Base-by-base conservation (phyloP, 202 grass and related monocot species). In the Hordeum pubiflorum region DNA sequence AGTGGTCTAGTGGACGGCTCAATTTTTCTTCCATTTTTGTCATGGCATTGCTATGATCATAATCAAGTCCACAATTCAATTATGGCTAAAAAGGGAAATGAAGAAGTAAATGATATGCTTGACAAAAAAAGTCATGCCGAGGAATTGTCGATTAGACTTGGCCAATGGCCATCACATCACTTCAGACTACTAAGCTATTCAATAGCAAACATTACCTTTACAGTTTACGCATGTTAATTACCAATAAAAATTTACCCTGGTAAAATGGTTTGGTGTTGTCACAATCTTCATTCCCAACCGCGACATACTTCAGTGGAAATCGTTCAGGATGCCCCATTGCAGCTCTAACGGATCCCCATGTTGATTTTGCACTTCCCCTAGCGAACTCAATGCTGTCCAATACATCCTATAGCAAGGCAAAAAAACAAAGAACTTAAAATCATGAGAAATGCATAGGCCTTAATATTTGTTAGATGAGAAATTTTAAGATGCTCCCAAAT, bases 261-360 rank as follows among this genome's bases (percentile, higher is more conserved):
- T 96, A 96, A 73, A 80, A 71, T 55, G 50, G 50, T 32, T 69
- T 66, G 23, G 46, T 52, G 46, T 92, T 85, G 6, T 26, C 44
- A n/a, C 93, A 93, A 18, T 97, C 91, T 87, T 97, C 93, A 65
- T 97, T 97, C 10, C 93, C 89, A 70, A 97, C 83, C 2, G 91
- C 86, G 48, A 97, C 83, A 76, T 93, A 93, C 33, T 97, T 89
- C 79, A 97, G 57, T 10, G 74, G 81, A 75, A 93, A 97, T n/a
- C 67, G 86, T 63, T 97, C 89, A 18, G 91, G 82, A 60, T 97
- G 93, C 17, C 91, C 93, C 89, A 89, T 89, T 63, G 78, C 26
- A 48, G 91, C 91, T 57, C 93, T 87, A 88, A 88, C 66, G 23
- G 88, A 85, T n/a, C 93, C 93, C 93, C 93, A 93, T 68, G 75